Conservation (phyloP, 352 stramenopile genomes). For the Thalassiosira oceanica region DNA sequence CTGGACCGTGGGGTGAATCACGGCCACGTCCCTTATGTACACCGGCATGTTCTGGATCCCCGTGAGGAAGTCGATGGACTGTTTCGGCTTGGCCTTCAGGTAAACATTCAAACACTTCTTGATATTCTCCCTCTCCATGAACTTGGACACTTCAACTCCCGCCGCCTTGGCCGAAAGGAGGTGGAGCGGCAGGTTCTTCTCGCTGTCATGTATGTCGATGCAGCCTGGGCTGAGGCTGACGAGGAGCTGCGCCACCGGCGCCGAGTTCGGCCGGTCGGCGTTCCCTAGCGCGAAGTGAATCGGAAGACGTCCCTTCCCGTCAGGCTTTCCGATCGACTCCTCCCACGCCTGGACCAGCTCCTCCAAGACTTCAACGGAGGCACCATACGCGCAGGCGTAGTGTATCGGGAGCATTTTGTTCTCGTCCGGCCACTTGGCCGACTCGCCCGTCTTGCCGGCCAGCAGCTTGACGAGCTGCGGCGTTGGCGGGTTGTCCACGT, state of each 20-base stretch:
- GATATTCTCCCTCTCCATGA: conserved; percentile 45
- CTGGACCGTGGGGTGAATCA: conserved; percentile 65
- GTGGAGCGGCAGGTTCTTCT: conserved; percentile 71
- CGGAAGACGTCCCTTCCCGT: conserved; percentile 69
- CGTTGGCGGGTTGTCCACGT: conserved; percentile 34
- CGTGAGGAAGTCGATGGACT: conserved; percentile 68
- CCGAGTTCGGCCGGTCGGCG: conserved; percentile 61
- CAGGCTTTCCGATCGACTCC: conserved; percentile 47
- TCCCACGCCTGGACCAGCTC: conserved; percentile 61
- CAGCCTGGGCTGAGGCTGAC: conserved; percentile 38
- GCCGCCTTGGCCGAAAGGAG: conserved; percentile 54
- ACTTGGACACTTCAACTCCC: conserved; percentile 36
- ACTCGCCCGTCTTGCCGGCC: conserved; percentile 25
- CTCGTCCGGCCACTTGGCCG: conserved; percentile 46
- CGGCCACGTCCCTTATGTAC: conserved; percentile 69
- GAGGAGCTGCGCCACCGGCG: conserved; percentile 61
- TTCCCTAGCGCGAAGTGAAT: conserved; percentile 80
- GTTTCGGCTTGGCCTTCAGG: conserved; percentile 47
- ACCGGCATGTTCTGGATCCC: conserved; percentile 71
- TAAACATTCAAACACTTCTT: conserved; percentile 67
- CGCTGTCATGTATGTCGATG: conserved; percentile 64
- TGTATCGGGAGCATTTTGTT: conserved; percentile 72
- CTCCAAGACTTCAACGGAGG: conserved; percentile 48
- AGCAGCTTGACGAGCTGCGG: conserved; percentile 43
- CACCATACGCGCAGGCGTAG: conserved; percentile 77